These are phyloP conservation scores for Pythium insidiosum DNA, from an alignment of 352 stramenopile species.

Conservation along the genomic window DNA sequence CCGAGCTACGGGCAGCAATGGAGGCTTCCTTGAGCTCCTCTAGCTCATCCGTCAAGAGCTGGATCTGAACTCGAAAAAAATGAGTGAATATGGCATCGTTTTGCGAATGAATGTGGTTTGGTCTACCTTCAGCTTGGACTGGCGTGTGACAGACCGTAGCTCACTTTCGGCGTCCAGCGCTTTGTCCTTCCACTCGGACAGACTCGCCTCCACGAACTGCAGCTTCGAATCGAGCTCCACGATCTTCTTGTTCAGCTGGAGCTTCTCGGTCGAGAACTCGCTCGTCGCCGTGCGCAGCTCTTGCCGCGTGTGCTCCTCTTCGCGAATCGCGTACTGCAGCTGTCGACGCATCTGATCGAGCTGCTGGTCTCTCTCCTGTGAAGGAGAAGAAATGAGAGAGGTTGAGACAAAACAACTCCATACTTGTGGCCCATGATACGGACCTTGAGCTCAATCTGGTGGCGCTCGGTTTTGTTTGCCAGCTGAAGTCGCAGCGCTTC, in stretches of 20 bases:
- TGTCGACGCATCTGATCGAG: conserved; percentile 59
- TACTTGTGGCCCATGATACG: background rate
- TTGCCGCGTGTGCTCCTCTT: conserved; percentile 55
- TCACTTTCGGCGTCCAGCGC: conserved; percentile 45
- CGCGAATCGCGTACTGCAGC: conserved; percentile 46
- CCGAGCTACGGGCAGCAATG: conserved; percentile 9
- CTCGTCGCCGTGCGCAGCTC: conserved; percentile 48
- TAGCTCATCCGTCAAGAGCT: conserved; percentile 55
- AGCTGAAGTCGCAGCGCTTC: conserved; percentile 47
- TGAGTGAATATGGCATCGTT: too few species aligned
- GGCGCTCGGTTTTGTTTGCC: conserved; percentile 33
- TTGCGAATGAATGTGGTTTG: too few species aligned
- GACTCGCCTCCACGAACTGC: conserved; percentile 45
- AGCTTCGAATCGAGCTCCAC: conserved; percentile 67
- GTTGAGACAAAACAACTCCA: background rate
- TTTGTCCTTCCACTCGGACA: conserved; percentile 70
- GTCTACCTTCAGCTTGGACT: conserved; percentile 49
- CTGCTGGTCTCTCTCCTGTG: conserved; percentile 44
- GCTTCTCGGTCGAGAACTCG: conserved; percentile 44
- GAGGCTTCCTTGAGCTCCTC: conserved; percentile 15
- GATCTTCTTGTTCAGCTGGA: conserved; percentile 57
- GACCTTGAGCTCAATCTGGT: conserved; percentile 60
- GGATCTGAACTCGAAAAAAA: conserved; percentile 24
- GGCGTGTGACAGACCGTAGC: conserved; percentile 25
- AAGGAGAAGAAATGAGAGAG: background rate